Conservation (phyloP, 257 asterid species). For the Rehmannia glutinosa region DNA sequence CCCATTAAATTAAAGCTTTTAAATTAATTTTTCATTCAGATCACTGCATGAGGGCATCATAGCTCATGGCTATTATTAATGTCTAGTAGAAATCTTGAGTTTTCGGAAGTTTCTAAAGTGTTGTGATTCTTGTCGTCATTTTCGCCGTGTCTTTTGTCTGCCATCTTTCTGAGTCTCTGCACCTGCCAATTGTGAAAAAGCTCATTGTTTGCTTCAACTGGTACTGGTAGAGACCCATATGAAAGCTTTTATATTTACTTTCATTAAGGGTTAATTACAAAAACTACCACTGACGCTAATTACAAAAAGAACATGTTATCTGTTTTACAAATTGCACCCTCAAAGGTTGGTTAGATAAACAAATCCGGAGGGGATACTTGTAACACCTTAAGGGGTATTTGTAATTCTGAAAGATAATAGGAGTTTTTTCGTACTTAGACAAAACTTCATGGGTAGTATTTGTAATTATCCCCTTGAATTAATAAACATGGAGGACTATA, state of each 20-base stretch:
- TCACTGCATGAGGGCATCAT: slow-evolving; percentile 22
- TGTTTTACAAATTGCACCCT: no score
- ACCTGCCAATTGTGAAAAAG: slow-evolving; percentile 33
- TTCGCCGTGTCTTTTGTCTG: slow-evolving; percentile 15
- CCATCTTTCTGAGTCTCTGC: slow-evolving; percentile 43
- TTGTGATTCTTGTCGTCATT: slow-evolving; percentile 21
- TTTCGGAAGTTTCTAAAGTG: slow-evolving; percentile 24
- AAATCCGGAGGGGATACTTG: no score
- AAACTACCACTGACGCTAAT: no score
- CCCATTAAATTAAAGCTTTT: no score
- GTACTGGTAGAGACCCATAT: background rate
- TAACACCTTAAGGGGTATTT: no score
- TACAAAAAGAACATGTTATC: no score
- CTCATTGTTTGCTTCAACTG: background rate
- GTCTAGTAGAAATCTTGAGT: slow-evolving; percentile 20
- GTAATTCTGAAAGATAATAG: no score
- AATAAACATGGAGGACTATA: background rate
- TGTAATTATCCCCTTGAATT: no score
- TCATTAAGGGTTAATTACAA: no score
- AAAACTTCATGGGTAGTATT: no score
- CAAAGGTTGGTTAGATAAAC: no score
- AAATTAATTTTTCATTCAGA: slow-evolving; percentile 4
- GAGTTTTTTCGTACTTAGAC: no score
- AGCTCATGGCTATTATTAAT: slow-evolving; percentile 17
- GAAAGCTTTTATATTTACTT: background rate